Evolutionary conservation across 768 basidiomycete genomes (phyloP), one percentile per base, ranked within the genome.

Genomic region (Hypsizygus marmoreus): DNA sequence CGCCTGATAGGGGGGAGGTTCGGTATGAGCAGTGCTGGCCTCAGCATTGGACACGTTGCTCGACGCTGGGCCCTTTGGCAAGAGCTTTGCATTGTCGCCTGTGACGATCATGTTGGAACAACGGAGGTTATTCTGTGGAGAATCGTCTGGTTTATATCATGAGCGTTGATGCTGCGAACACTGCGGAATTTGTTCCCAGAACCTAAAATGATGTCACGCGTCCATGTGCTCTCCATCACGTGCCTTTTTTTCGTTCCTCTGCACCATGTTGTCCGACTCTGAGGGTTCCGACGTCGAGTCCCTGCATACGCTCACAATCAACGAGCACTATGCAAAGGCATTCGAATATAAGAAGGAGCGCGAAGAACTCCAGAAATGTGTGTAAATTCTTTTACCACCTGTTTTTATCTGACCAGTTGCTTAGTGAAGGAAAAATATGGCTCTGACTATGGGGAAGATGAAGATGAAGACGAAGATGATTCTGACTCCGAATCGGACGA

Each of bases 401-500:
- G n/a, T 47, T 9, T n/a, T 28, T 31, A 20, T 34, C 24, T 19
- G 38, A 47, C 16, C 10, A 13, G 20, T 48, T 43, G 14, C 57
- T n/a, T 44, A 92, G 91, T 94, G 40, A 88, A 91, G 68, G 88
- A 87, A 43, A 91, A 93, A 67, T 91, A 94, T 63, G 88, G 90
- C 16, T 88, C 87, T 0, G 86, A 89, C 59, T 69, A 68, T 29
- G 82, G 84, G 26, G 75, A 71, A 1, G 73, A 73, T 12, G 81
- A 77, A 2, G 73, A 73, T 3, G 75, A 71, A 1, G 73, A 73
- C 13, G 81, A 77, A 2, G 73, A 73, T 3, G 70, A 66, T n/a
- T 62, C 61, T 4, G 86, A 88, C 58, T 88, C 85, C 0, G 88
- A 91, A 60, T 78, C 79, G 22, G 85, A 81, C 32, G 90, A 92